Evolutionary conservation across 2,329 filamentous ascomycete species (phyloP), one percentile per base, ranked within the genome.

Genomic region (Alternaria arbusti): DNA sequence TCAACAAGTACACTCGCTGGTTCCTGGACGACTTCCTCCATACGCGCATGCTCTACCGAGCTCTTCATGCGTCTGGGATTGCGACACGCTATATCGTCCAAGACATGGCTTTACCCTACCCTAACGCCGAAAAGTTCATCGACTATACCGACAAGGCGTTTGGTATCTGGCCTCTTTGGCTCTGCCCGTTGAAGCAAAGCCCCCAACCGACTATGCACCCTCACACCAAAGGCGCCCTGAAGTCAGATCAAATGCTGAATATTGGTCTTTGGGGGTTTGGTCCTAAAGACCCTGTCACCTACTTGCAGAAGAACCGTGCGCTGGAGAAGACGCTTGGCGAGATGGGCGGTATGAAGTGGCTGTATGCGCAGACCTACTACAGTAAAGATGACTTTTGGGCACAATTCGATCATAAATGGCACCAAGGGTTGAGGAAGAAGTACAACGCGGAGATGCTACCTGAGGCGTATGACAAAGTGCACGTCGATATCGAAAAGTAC

Each of bases 251-350:
- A 74, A 82, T 86, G 70, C 79, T 88, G 52, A 89, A 88, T 67
- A 81, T 89, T 44, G 86, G 87, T 26, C 86, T 96, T 20, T 97
- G 93, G 93, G 93, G 92, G 88, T 89, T 80, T 88, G 90, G 23
- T 85, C 90, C 40, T 66, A 82, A 8, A 82, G 70, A 79, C 15
- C 69, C 70, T 7, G 63, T 70, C 6, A 67, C 71, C 10, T 87
- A 86, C 54, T 80, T 90, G 9, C 69, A 72, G 1, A 80, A 83
- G 54, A 92, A 92, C 74, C 84, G 88, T 1, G 83, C 82, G 0
- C 81, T 92, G 1, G 90, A 92, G 78, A 79, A 82, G 9, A 87
- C 86, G 58, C 82, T 91, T 0, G 83, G 84, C 9, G 84, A 86
- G 25, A 82, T 90, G 7, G 83, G 86, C 3, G 90, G 90, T 6